phyloP scores from a whole-genome alignment of 192 early-diverging fungal genomes.

The Backusella luteola region DNA sequence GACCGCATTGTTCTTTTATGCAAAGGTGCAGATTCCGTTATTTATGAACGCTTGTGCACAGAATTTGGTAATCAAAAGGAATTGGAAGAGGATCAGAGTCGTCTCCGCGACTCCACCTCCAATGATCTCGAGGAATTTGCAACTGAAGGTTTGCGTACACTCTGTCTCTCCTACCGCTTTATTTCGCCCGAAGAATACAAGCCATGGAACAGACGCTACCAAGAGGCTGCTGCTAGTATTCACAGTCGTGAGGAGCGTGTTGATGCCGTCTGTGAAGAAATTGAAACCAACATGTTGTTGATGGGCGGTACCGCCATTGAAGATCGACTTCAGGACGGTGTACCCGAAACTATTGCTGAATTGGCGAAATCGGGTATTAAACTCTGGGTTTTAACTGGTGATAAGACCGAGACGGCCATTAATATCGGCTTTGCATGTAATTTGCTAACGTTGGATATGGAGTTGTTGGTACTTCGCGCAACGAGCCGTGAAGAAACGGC shows the following conservation, averaged over 20 bases:
- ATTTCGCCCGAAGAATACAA: conserved; percentile 71
- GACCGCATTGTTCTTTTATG: conserved; percentile 72
- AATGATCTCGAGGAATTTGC: conserved; percentile 87
- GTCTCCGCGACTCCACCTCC: conserved; percentile 64
- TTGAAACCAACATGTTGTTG: conserved; percentile 78
- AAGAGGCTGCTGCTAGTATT: conserved; percentile 70
- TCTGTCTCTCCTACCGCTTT: conserved; percentile 78
- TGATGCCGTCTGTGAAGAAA: conserved; percentile 73
- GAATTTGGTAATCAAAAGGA: conserved; percentile 38
- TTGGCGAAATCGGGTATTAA: conserved; percentile 87
- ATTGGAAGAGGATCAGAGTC: conserved; percentile 58
- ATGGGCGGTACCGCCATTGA: conserved; percentile 98
- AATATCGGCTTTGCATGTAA: conserved; percentile 97
- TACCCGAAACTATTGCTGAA: conserved; percentile 88
- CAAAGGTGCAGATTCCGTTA: conserved; percentile 95
- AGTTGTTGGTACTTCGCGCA: conserved; percentile 72
- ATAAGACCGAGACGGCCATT: conserved; percentile 97
- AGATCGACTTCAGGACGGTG: conserved; percentile 96
- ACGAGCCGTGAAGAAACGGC: conserved; percentile 54
- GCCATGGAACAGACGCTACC: conserved; percentile 68
- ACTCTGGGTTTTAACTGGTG: conserved; percentile 96
- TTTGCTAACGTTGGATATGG: conserved; percentile 80
- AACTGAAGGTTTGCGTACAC: conserved; percentile 80
- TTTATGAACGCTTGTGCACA: conserved; percentile 72
- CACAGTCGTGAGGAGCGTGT: conserved; percentile 80